phyloP scores from a whole-genome alignment of 495 filamentous ascomycete genomes.

The Lophiotrema nucula region DNA sequence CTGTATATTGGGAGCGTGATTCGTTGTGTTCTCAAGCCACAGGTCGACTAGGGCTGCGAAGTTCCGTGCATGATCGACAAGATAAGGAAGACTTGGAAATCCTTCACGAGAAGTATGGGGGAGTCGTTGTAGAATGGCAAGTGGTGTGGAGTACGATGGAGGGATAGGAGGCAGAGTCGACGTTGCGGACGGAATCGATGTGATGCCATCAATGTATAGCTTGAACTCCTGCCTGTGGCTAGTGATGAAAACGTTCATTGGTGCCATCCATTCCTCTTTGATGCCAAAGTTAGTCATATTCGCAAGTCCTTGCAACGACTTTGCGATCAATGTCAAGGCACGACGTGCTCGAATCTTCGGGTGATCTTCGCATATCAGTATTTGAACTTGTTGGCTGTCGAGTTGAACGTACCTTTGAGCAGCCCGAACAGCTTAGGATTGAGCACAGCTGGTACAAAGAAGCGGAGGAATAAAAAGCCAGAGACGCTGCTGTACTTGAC shows the following conservation, averaged over 20 bases:
- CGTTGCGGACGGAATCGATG: conserved; percentile 67
- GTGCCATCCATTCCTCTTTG: conserved; percentile 98
- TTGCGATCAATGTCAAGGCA: conserved; percentile 89
- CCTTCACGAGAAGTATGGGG: conserved; percentile 83
- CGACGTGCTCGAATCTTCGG: conserved; percentile 83
- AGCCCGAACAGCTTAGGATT: conserved; percentile 96
- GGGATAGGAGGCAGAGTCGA: conserved; percentile 56
- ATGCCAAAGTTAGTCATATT: conserved; percentile 91
- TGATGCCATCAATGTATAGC: conserved; percentile 81
- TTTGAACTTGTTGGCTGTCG: conserved; percentile 11
- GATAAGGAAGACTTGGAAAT: conserved; percentile 89
- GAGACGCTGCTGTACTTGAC: conserved; percentile 95
- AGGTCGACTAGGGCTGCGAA: conserved; percentile 85
- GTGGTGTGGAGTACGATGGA: conserved; percentile 87
- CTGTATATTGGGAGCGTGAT: conserved; percentile 47
- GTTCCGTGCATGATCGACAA: conserved; percentile 86
- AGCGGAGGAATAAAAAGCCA: conserved; percentile 92
- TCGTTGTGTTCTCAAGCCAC: conserved; percentile 69
- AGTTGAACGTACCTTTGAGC: conserved; percentile 60
- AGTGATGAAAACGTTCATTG: conserved; percentile 80
- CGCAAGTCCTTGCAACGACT: conserved; percentile 90
- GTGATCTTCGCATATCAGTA: conserved; percentile 57
- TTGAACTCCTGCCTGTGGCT: conserved; percentile 73
- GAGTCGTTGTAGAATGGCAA: conserved; percentile 83
- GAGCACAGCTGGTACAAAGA: conserved; percentile 93